A percentile compares a stretch with the other conserved stretches of the same genome.
Conservation (phyloP, 202 grass and related monocot species). For the Panicum virgatum region DNA sequence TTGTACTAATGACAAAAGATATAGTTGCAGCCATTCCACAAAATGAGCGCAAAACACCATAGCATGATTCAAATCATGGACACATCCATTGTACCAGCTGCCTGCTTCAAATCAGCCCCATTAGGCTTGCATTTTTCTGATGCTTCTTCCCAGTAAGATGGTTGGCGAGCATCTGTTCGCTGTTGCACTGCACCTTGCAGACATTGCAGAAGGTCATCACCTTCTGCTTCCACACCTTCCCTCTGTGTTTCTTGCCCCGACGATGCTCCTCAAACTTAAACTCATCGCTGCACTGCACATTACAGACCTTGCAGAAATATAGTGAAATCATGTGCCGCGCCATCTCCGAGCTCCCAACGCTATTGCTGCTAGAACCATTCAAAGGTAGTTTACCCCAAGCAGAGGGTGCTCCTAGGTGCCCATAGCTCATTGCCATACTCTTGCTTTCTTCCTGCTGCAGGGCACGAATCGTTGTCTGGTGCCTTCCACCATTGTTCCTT, state of each 20-base stretch:
- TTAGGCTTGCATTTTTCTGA: slow-evolving; percentile 11
- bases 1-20: not conserved
- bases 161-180: not conserved
- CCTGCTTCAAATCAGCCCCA: not conserved
- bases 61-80: not conserved
- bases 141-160: slow-evolving; percentile 31
- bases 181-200: slow-evolving; percentile 8
- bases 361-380: not conserved
- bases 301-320: slow-evolving; percentile 2
- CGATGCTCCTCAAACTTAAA: not conserved
- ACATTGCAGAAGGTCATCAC: not conserved
- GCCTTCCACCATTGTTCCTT: not conserved
- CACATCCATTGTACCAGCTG: not conserved
- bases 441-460: slow-evolving; percentile 13
- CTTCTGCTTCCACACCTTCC: not conserved
- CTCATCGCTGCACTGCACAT: not conserved
- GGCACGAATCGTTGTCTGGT: not conserved
- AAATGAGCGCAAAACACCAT: not conserved
- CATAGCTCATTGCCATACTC: not conserved
- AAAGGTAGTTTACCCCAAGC: not conserved
- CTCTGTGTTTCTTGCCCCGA: not conserved
- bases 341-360: not conserved
- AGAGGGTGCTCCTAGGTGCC: not conserved
- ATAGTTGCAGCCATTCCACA: not conserved
- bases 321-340: not conserved